phyloP scores from a whole-genome alignment of 169 alveolate genomes.

The Plasmodium inui region DNA sequence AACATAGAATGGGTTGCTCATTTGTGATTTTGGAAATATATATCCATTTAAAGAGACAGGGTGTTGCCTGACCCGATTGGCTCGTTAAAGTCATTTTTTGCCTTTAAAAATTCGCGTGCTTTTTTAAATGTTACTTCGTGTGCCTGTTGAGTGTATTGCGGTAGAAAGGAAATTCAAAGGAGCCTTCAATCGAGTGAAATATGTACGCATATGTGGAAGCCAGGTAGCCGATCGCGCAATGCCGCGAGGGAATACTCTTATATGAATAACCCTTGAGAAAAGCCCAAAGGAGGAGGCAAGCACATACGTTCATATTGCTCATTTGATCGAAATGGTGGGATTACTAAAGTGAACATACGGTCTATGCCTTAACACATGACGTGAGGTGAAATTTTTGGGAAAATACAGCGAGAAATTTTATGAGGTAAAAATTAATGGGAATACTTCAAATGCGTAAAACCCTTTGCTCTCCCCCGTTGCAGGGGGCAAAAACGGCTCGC shows the following conservation, averaged over 20 bases:
- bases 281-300: neutral
- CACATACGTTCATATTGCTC: neutral
- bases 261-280: neutral
- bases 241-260: neutral
- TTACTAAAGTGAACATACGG: neutral
- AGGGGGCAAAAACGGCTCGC: neutral
- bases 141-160: neutral
- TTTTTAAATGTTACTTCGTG: neutral
- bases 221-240: neutral
- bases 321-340: neutral
- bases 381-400: neutral
- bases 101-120: neutral
- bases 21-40: neutral
- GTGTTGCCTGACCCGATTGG: neutral
- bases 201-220: no score
- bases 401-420: neutral
- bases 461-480: constrained; percentile 7
- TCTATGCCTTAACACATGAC: neutral
- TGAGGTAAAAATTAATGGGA: neutral
- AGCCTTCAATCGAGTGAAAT: no score
- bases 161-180: neutral
- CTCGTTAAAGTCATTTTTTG: no score
- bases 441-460: neutral
- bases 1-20: neutral
- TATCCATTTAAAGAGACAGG: neutral